Evolutionary conservation across 2,329 filamentous ascomycete genomes (phyloP), one percentile per base, ranked within the genome.

Genomic region (Mollisiaceae sp.): DNA sequence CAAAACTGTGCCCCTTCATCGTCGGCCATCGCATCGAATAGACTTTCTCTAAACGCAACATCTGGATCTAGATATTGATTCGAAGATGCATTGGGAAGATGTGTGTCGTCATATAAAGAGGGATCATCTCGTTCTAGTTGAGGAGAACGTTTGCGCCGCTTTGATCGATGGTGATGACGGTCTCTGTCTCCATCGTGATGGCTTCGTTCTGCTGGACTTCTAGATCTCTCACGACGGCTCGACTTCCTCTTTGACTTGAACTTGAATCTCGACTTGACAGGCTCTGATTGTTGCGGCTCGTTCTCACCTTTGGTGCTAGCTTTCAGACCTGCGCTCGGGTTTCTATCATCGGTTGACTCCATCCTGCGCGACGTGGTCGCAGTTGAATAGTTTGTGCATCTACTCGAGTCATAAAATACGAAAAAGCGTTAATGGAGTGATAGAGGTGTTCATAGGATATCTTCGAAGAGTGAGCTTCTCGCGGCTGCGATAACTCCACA

Each of bases 11-110:
- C 95, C 56, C 94, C 95, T 79, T 99, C 95, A 75, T 98, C 94
- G 78, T 99, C 95, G 43, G 93, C 94, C 78, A 99, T 90, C 38
- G 95, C 95, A 77, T 99, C 95, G 79, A 98, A 98, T 5, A 99
- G 88, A 0, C 93, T 97, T 77, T 97, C 92, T 36, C 92, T 89
- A 77, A 99, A 99, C 0, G 94, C 93, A 0, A 85, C 82, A 47
- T 93, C 89, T 0, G 92, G 84, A 71, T 91, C 86, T 18, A 91
- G 81, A 0, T 72, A 75, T 67, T 74, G 74, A 66, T 62, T 70
- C 32, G 77, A 78, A n/a, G 75, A 75, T 11, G 74, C 61, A 62
- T 78, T 78, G 22, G 77, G 76, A 8, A 78, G 72, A 65, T 78
- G 77, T 8, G 76, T 77, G 64, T 80, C 78, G 67, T 81, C 78